These are phyloP conservation scores for Rhizoclosmatium sp. DNA, from an alignment of 192 early-diverging fungal genomes.

Conservation along the genomic window DNA sequence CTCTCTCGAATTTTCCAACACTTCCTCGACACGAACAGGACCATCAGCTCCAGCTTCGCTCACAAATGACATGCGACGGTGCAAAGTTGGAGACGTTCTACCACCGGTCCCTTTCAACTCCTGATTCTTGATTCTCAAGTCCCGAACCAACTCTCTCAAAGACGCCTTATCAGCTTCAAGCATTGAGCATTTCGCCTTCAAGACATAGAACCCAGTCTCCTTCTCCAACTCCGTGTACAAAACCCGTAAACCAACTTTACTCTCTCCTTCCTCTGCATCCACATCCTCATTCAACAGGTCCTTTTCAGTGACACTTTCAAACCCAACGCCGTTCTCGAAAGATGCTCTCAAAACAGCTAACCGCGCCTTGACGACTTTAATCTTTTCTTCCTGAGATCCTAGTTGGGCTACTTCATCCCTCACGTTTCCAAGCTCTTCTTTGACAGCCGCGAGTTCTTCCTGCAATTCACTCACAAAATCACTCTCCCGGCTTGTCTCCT, in stretches of 20 bases:
- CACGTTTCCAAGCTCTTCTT: constrained; percentile 30
- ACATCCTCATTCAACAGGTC: neutral
- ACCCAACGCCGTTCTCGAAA: constrained; percentile 39
- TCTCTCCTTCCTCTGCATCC: neutral
- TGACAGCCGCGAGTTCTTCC: neutral
- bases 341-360: constrained; percentile 33
- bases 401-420: constrained; percentile 26
- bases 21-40: neutral
- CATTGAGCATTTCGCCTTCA: constrained; percentile 9
- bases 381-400: constrained; percentile 23
- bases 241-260: neutral
- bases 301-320: neutral
- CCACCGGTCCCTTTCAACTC: neutral
- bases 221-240: neutral
- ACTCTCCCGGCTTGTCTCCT: constrained; percentile 32
- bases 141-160: neutral
- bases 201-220: constrained; percentile 3
- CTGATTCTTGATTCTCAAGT: neutral
- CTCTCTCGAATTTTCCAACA: neutral
- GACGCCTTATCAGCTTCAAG: constrained; percentile 15
- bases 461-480: constrained; percentile 23
- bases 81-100: neutral
- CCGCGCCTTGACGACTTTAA: constrained; percentile 26
- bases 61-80: constrained; percentile 22
- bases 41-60: constrained; percentile 6